Base-by-base conservation (phyloP, 1,284 basidiomycete species). In the Puccinia polysora region DNA sequence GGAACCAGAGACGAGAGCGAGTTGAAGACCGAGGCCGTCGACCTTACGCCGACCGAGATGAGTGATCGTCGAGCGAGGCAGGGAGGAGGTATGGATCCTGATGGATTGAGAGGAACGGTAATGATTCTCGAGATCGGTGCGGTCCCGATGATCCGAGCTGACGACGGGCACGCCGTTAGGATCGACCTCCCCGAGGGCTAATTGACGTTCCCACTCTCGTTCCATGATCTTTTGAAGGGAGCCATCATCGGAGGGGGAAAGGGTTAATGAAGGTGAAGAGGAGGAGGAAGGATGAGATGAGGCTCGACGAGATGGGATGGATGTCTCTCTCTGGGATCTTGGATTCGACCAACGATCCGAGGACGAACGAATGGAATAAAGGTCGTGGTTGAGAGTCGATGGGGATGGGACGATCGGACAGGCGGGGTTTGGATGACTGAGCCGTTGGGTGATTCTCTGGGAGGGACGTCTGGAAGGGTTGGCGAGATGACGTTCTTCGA, bases 141-240 rank as follows among this genome's bases (percentile, higher is more conserved):
- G n/a, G n/a, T n/a, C n/a, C n/a, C n/a, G n/a, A n/a, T n/a, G n/a
- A n/a, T n/a, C n/a, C n/a, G n/a, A n/a, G n/a, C n/a, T n/a, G n/a
- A 56, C 23, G 49, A 56, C 40, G 2, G 58, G 58, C 34, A 67
- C 40, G 18, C 65, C 65, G 40, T 67, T 56, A 2, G 50, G 36
- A 56, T 67, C 65, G 10, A 67, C 65, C 38, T 67, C 34, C n/a
- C 65, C 65, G n/a, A 43, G 40, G 18, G 49, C 65, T 8, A 67
- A 52, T 56, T 67, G 65, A 30, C 50, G 53, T 53, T 67, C 50
- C 65, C 65, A 67, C 45, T 67, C 50, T 18, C 65, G 65, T 43
- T 67, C 65, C 28, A 55, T 12, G 10, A 32, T 14, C 15, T 55
- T 32, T 6, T 55, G 52, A 14, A 14, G 52, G 36, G 18, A 32